phyloP scores from a whole-genome alignment of 345 rosid species.

The Acer yangbiense region DNA sequence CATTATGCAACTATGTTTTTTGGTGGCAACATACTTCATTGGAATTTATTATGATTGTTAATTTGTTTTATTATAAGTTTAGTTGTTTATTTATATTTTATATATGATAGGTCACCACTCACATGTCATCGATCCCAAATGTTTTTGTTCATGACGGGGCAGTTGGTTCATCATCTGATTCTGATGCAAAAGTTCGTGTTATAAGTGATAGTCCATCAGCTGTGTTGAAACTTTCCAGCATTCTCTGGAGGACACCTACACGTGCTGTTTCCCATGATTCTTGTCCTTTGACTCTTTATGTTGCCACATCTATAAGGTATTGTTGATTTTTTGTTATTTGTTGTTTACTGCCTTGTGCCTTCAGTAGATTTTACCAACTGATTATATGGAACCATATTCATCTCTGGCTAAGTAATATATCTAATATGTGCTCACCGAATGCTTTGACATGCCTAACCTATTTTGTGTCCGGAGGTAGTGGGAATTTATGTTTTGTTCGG shows the following conservation, averaged over 20 bases:
- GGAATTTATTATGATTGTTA: conserved; percentile 2
- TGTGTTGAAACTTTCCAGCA: conserved; percentile 25
- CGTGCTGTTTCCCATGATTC: conserved; percentile 49
- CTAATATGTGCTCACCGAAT: not conserved
- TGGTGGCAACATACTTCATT: not conserved
- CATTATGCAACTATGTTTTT: no score
- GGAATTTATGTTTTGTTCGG: no score
- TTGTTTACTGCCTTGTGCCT: not conserved
- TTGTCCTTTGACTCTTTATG: conserved; percentile 40
- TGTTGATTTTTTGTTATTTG: not conserved
- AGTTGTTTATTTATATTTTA: not conserved
- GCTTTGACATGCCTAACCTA: not conserved
- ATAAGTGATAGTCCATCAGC: conserved; percentile 42
- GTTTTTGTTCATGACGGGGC: conserved; percentile 43
- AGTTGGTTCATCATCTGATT: conserved; percentile 28
- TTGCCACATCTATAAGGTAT: conserved; percentile 39
- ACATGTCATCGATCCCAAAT: conserved; percentile 32
- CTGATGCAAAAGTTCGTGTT: conserved; percentile 41
- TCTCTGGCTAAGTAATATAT: not conserved
- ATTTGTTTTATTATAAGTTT: not conserved
- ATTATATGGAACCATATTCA: no score
- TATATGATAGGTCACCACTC: conserved; percentile 31
- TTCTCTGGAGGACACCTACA: conserved; percentile 29
- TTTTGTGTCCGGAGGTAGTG: not conserved
- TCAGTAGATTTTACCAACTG: not conserved